These are phyloP conservation scores for Arabidopsis thaliana DNA, from an alignment of 345 rosid genomes.

Conservation along the genomic window DNA sequence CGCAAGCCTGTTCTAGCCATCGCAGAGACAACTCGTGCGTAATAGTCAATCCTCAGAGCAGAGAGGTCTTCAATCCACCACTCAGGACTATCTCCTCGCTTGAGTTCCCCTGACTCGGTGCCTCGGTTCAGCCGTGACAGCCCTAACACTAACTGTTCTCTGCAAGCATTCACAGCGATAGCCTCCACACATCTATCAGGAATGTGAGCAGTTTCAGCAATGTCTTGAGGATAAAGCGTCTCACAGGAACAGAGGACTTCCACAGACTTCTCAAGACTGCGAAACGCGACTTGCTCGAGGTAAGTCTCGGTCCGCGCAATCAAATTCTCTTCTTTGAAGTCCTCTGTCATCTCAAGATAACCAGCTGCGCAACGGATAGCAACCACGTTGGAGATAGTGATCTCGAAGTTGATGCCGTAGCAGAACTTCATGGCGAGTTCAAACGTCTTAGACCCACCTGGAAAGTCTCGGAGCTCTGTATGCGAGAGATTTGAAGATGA, in stretches of 20 bases:
- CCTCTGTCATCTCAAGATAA: conserved; percentile 88
- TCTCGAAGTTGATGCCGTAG: conserved; percentile 92
- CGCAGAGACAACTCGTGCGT: conserved; percentile 61
- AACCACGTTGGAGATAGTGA: conserved; percentile 68
- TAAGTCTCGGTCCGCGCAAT: conserved; percentile 66
- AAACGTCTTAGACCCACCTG: conserved; percentile 75
- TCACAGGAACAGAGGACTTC: conserved; percentile 72
- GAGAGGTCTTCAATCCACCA: conserved; percentile 94
- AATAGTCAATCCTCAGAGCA: conserved; percentile 61
- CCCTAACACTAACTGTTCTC: conserved; percentile 76
- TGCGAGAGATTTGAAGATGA: conserved; percentile 53
- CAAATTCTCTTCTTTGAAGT: conserved; percentile 72
- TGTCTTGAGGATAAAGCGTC: conserved; percentile 38
- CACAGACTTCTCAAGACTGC: conserved; percentile 68
- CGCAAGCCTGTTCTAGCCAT: conserved; percentile 71
- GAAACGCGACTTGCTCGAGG: conserved; percentile 64
- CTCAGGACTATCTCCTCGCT: conserved; percentile 52
- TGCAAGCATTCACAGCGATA: conserved; percentile 74
- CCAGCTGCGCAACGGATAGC: conserved; percentile 71
- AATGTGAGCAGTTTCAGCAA: conserved; percentile 61
- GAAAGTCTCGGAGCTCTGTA: conserved; percentile 65
- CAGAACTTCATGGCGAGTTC: conserved; percentile 95
- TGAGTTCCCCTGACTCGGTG: conserved; percentile 53
- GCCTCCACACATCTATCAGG: conserved; percentile 72
- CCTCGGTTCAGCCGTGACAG: conserved; percentile 32